Conservation (phyloP, 1,139 yeast species). For the Yamadazyma mexicana region DNA sequence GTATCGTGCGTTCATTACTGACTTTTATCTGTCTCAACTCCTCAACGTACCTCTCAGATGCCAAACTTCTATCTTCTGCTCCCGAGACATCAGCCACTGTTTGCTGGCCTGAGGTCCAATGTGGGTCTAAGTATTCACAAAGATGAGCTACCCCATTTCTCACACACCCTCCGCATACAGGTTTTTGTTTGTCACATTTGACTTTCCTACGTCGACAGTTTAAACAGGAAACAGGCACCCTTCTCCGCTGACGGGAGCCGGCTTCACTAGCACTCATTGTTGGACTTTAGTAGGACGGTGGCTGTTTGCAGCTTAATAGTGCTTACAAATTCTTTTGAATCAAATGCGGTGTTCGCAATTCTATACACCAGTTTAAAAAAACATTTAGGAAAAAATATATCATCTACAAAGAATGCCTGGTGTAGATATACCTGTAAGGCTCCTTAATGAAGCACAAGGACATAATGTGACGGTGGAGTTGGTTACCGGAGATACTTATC, state of each 20-base stretch:
- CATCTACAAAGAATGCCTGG: slow-evolving; percentile 4
- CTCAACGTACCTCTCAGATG: slow-evolving; percentile 16
- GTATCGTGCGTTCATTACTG: slow-evolving; percentile 25
- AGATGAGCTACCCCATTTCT: slow-evolving; percentile 43
- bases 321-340: neutral
- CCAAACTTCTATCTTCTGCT: neutral
- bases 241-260: slow-evolving; percentile 19
- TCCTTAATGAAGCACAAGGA: slow-evolving; percentile 87
- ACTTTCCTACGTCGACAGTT: slow-evolving; percentile 47
- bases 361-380: neutral
- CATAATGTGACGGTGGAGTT: slow-evolving; percentile 84
- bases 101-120: slow-evolving; percentile 27
- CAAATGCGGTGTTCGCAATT: slow-evolving; percentile 1
- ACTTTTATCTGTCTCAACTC: slow-evolving; percentile 23
- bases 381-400: neutral
- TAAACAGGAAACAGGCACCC: slow-evolving; percentile 45
- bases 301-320: neutral
- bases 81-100: neutral
- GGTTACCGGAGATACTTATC: slow-evolving; percentile 80
- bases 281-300: neutral
- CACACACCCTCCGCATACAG: slow-evolving; percentile 46
- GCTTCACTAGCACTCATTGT: neutral
- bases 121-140: slow-evolving; percentile 45
- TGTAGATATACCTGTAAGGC: slow-evolving; percentile 79
- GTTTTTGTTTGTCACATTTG: slow-evolving; percentile 45